Base-by-base conservation (phyloP, 1,139 yeast species). In the Candida anutae region DNA sequence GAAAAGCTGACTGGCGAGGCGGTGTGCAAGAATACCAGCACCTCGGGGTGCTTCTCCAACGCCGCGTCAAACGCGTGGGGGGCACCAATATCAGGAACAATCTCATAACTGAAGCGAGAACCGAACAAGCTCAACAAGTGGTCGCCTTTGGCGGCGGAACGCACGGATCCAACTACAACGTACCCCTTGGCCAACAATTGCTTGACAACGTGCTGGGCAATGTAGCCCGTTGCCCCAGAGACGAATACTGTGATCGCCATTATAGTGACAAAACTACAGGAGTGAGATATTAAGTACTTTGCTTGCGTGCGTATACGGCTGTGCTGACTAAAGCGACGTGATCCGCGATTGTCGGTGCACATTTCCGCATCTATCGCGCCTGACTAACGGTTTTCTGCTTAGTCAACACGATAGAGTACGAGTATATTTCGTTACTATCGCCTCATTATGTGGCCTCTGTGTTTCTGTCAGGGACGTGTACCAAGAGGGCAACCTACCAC, bases 171-270 rank as follows among this genome's bases (percentile, higher is more conserved):
- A 13, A 58, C 39, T 1, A 62, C 66, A 9, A 32, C 35, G 39
- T 58, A 56, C 8, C 50, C 54, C 11, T 48, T 36, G 4, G 35
- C 38, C 15, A 59, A 27, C 17, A 61, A 48, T 9, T 36, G 35
- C 32, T 51, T 42, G 23, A 51, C 40, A 10, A 56, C 43, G 29
- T 57, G 56, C 29, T 50, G 53, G 14, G 68, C 68, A 28, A 62
- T 55, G 35, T 51, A 61, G 5, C 69, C 68, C 11, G 62, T 48
- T n/a, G 63, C 68, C 12, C 69, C 69, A 4, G 67, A 48, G 6
- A 62, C 54, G 29, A 58, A 55, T 10, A 58, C 57, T 10, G 23
- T 31, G 4, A n/a, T n/a, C n/a, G n/a, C n/a, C n/a, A n/a, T n/a
- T n/a, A n/a, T n/a, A n/a, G n/a, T n/a, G n/a, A n/a, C n/a, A n/a